These are phyloP conservation scores for Zopfia rhizophila DNA, from an alignment of 2,329 filamentous ascomycete genomes.

Conservation along the genomic window DNA sequence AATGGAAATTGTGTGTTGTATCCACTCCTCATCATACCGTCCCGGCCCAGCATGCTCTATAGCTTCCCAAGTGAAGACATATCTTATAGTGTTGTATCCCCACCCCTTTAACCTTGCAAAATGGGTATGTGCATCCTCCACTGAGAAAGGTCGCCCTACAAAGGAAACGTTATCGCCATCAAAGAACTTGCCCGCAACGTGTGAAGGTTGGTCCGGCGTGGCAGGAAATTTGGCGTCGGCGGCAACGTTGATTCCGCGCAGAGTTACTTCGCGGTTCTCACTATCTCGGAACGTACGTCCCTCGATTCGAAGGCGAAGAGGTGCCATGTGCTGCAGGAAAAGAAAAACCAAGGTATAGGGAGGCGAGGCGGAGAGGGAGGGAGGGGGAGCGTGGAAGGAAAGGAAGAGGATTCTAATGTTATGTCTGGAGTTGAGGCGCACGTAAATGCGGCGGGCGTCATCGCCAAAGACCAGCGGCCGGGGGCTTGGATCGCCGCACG, in stretches of 20 bases:
- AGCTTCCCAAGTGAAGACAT: slow-evolving; percentile 99
- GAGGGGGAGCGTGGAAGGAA: slow-evolving; percentile 11
- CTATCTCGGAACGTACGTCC: slow-evolving; percentile 85
- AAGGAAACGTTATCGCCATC: slow-evolving; percentile 93
- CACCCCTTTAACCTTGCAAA: slow-evolving; percentile 86
- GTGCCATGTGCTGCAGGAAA: slow-evolving; percentile 73
- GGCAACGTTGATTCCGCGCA: slow-evolving; percentile 94
- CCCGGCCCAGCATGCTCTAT: slow-evolving; percentile 92
- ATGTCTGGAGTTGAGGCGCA: slow-evolving; percentile 3
- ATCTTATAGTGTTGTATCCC: slow-evolving; percentile 96
- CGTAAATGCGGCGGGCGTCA: slow-evolving; percentile 6
- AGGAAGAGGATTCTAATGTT: slow-evolving; percentile 11
- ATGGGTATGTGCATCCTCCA: slow-evolving; percentile 84
- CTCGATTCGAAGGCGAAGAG: slow-evolving; percentile 83
- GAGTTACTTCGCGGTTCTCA: slow-evolving; percentile 82
- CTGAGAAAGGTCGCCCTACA: slow-evolving; percentile 82
- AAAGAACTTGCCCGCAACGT: slow-evolving; percentile 82
- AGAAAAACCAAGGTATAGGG: not conserved
- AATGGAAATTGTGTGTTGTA: slow-evolving; percentile 87
- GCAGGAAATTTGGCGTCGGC: slow-evolving; percentile 91
- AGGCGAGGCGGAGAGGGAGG: slow-evolving; percentile 6
- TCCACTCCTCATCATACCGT: slow-evolving; percentile 92
- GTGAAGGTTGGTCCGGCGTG: slow-evolving; percentile 81
- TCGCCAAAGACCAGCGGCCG: slow-evolving; percentile 2
- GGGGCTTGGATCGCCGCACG: slow-evolving; percentile 2